These are phyloP conservation scores for Pichia sp. DNA, from an alignment of 1,139 yeast genomes.

Conservation along the genomic window DNA sequence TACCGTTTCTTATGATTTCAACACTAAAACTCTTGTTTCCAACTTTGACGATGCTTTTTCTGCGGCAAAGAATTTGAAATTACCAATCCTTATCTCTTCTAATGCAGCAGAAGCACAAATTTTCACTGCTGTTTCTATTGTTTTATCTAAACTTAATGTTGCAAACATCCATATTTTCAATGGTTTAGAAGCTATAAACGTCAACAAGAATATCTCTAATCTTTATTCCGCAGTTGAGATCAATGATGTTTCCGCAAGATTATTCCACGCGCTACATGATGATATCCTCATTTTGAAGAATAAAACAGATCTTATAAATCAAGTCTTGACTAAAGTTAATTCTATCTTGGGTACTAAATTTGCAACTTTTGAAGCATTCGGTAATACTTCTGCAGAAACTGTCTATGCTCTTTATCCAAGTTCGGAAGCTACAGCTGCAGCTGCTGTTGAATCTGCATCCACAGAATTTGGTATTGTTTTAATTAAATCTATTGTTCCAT, in stretches of 20 bases:
- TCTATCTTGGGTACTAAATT: slow-evolving; percentile 47
- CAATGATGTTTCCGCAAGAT: slow-evolving; percentile 35
- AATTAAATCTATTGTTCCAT: slow-evolving; percentile 74
- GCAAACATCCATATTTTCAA: slow-evolving; percentile 72
- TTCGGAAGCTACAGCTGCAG: slow-evolving; percentile 46
- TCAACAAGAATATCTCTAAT: slow-evolving; percentile 42
- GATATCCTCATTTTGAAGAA: slow-evolving; percentile 21
- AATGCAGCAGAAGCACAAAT: slow-evolving; percentile 59
- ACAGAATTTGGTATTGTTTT: slow-evolving; percentile 54
- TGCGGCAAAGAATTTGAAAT: slow-evolving; percentile 56
- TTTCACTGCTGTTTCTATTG: slow-evolving; percentile 58
- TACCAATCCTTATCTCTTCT: slow-evolving; percentile 69
- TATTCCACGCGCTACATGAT: slow-evolving; percentile 28
- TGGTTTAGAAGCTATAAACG: slow-evolving; percentile 62
- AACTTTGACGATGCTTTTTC: slow-evolving; percentile 62
- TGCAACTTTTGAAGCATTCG: slow-evolving; percentile 65
- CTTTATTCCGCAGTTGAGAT: slow-evolving; percentile 42
- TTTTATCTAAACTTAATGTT: slow-evolving; percentile 45
- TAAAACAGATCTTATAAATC: slow-evolving; percentile 33
- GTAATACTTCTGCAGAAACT: slow-evolving; percentile 52
- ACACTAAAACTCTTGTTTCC: slow-evolving; percentile 45
- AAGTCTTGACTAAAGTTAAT: slow-evolving; percentile 49
- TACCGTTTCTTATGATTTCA: slow-evolving; percentile 60
- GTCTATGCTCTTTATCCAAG: slow-evolving; percentile 78
- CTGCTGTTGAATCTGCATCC: slow-evolving; percentile 37